Base-by-base conservation (phyloP, 352 stramenopile genomes). In the Phytophthora crassamura region DNA sequence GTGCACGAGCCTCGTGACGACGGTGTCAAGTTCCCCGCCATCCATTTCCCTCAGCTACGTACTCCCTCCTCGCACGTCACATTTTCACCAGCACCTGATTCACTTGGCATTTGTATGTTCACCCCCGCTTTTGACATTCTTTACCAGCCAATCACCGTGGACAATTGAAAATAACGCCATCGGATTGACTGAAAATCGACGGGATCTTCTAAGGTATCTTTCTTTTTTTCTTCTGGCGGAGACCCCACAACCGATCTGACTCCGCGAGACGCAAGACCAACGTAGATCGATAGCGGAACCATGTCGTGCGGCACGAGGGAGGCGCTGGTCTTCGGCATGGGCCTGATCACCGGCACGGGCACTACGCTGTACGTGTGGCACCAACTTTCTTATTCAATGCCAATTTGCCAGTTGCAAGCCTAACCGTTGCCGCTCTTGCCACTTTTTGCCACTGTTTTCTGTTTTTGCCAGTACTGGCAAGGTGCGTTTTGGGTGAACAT, bases 281-380 rank as follows among this genome's bases (percentile, higher is more conserved):
- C 16, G 49, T 3, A 15, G 10, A 35, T 22, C 15, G 16, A 32
- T 14, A n/a, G 32, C 50, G 16, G 14, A 71, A 43, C 18, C 58
- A 94, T 95, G 87, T 93, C 84, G 51, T 95, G 87, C 72, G 87
- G 84, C 64, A 82, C 78, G 25, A 87, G 83, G 67, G 84, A 92
- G 56, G 75, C 84, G 48, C 50, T 93, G 39, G 85, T 95, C 51
- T 95, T 95, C 55, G 72, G 69, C 48, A 79, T 95, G 59, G 87
- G 87, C 7, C 75, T 95, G 22, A 60, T 95, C 73, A 93, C 87
- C 8, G 87, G 87, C 74, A 95, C 87, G 14, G 85, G 87, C 67
- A 94, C 85, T 25, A 95, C 87, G 20, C 61, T 95, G 87, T 94
- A 85, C 53, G 84, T 86, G 7, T 4, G 25, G 12, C 25, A 38